Evolutionary conservation across 768 basidiomycete genomes (phyloP), one percentile per base, ranked within the genome.

Genomic region (Lactarius trivialis): DNA sequence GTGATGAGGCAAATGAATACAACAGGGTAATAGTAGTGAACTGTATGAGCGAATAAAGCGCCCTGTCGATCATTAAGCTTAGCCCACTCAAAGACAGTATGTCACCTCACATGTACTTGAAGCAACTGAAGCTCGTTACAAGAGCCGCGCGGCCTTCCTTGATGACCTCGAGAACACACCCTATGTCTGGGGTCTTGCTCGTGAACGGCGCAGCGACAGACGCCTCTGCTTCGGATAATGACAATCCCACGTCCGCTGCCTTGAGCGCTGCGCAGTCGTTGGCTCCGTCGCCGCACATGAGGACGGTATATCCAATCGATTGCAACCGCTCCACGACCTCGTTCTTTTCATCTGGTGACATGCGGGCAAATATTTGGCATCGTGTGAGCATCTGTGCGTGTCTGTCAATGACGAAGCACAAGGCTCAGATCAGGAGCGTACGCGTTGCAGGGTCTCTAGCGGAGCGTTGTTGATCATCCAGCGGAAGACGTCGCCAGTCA

Each of bases 311-410:
- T 11, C 96, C 97, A 26, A 99, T 81, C 2, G 82, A 79, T 69
- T 98, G 97, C 12, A 99, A 78, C 2, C 96, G 84, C 73, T 98
- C 96, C 19, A 99, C 92, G 19, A 98, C 85, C 73, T 99, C 97
- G 68, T 98, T 96, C 76, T 99, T 99, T 78, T 98, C 97, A 71
- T 98, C 97, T 0, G 97, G 97, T 9, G 97, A 99, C 97, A 99
- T 98, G 26, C 97, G 85, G 9, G 97, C 95, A 72, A 94, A 99
- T 51, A 98, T 86, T 72, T 97, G 92, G 2, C 95, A 85, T 73
- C 96, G 96, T 34, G 98, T 90, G 21, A 99, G 85, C 93, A 99
- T 97, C 96, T 98, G 21, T 33, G 39, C 34, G 8, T 24, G 8
- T 6, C 7, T 53, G 51, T 61, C 49, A 50, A 58, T 37, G 21